phyloP scores from a whole-genome alignment of 140 eudicot species.

The Ambrosia hybrid region DNA sequence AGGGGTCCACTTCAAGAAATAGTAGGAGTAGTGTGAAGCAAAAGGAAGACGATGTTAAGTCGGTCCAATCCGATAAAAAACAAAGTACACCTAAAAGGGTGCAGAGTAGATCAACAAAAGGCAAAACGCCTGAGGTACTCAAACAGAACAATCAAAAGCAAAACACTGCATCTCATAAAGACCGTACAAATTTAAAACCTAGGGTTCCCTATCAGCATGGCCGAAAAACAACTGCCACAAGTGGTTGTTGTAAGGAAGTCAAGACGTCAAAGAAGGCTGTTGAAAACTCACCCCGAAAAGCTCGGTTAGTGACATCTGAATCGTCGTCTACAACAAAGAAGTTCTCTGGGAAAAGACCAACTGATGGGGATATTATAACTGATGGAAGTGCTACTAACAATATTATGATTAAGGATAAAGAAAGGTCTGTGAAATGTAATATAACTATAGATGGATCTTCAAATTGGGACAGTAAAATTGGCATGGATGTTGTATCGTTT shows the following conservation, averaged over 20 bases:
- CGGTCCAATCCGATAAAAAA: conserved; percentile 35
- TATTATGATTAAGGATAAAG: conserved; percentile 34
- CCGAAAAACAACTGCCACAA: conserved; percentile 45
- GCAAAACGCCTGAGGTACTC: conserved; percentile 56
- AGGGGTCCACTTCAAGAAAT: conserved; percentile 44
- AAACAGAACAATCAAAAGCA: conserved; percentile 88
- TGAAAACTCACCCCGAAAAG: conserved; percentile 49
- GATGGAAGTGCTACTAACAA: conserved; percentile 36
- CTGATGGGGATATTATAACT: conserved; percentile 30
- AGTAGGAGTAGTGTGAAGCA: conserved; percentile 36
- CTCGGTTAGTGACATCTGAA: conserved; percentile 12
- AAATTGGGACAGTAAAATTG: conserved; percentile 62
- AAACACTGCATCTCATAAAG: conserved; percentile 49
- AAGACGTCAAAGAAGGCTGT: conserved; percentile 56
- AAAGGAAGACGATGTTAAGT: conserved; percentile 48
- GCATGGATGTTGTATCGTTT: conserved; percentile 87
- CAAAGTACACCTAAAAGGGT: conserved; percentile 45
- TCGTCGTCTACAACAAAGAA: conserved; percentile 40
- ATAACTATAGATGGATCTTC: conserved; percentile 47
- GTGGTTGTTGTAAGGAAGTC: conserved; percentile 33
- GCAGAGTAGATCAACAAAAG: conserved; percentile 49
- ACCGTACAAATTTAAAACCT: conserved; percentile 38
- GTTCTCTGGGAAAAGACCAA: conserved; percentile 46
- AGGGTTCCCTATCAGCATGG: conserved; percentile 45
- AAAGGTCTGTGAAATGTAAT: conserved; percentile 58